Evolutionary conservation across 371 early-diverging fungal genomes (phyloP).

Genomic region (Nematocida sp.): DNA sequence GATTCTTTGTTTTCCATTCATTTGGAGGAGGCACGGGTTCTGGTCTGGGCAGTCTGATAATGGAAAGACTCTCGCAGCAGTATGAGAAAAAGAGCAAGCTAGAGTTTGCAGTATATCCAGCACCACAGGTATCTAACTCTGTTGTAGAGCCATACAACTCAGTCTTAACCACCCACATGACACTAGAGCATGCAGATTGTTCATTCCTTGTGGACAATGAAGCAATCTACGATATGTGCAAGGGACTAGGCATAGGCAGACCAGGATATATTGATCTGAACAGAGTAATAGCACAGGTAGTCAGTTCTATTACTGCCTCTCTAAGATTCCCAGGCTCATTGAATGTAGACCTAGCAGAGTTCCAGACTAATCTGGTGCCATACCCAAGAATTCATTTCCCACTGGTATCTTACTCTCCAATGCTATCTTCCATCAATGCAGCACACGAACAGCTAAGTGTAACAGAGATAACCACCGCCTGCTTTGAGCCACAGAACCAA

Average conservation of each 20-base stretch:
- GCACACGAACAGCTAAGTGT: constrained; percentile 81
- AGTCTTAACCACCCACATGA: constrained; percentile 86
- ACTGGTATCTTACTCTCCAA: constrained; percentile 82
- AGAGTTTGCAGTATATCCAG: constrained; percentile 95
- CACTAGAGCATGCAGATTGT: constrained; percentile 92
- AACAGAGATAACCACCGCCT: constrained; percentile 78
- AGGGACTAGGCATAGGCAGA: constrained; percentile 88
- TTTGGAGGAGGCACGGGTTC: constrained; percentile 98
- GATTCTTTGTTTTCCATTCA: constrained; percentile 69
- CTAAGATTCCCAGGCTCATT: constrained; percentile 90
- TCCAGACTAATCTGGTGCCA: constrained; percentile 91
- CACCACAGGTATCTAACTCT: constrained; percentile 89
- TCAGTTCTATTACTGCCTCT: constrained; percentile 91
- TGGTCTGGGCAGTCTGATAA: constrained; percentile 90
- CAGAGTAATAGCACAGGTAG: constrained; percentile 95
- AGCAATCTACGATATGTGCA: constrained; percentile 86
- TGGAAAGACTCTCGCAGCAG: constrained; percentile 88
- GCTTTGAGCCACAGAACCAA: constrained; percentile 85
- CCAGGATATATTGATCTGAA: constrained; percentile 94
- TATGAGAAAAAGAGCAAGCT: constrained; percentile 96
- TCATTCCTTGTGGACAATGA: constrained; percentile 98
- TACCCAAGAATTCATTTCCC: constrained; percentile 89
- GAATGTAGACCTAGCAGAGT: constrained; percentile 88
- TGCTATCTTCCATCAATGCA: constrained; percentile 78
- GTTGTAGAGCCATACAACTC: constrained; percentile 89